Conservation (phyloP, 208 protist genomes). For the Leishmania braziliensis region DNA sequence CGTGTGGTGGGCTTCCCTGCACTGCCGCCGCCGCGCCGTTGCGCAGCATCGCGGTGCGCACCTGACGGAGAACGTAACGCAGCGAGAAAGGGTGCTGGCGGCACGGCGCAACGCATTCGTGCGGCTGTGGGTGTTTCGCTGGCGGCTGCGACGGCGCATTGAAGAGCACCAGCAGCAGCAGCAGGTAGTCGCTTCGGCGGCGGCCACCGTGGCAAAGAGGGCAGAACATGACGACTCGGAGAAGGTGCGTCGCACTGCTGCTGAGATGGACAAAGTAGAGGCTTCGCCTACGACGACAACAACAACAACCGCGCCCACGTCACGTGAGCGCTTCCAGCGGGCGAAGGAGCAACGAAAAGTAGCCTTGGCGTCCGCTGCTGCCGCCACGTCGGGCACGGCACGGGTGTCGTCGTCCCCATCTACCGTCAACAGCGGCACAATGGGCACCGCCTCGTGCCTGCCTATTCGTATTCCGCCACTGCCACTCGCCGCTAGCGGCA, state of each 20-base stretch:
- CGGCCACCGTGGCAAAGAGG: neutral
- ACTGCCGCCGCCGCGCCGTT: conserved; percentile 10
- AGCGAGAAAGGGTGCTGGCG: conserved; percentile 32
- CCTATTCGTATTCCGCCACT: conserved; percentile 11
- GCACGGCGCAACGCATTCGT: conserved; percentile 37
- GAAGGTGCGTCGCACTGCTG: neutral
- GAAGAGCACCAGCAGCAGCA: conserved; percentile 20
- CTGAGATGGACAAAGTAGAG: neutral
- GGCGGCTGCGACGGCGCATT: conserved; percentile 28
- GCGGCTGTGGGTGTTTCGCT: conserved; percentile 34
- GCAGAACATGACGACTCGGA: neutral
- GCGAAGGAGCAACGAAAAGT: conserved; percentile 66
- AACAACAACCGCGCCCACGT: conserved; percentile 15
- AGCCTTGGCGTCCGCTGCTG: conserved; percentile 34
- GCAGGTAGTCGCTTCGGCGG: neutral
- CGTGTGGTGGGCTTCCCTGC: conserved; percentile 27
- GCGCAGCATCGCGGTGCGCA: conserved; percentile 19
- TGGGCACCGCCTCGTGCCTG: neutral
- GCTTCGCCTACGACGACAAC: neutral
- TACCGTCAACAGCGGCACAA: neutral
- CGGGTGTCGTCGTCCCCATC: neutral
- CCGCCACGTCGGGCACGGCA: conserved; percentile 17
- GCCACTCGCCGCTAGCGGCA: conserved; percentile 49
- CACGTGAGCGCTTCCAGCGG: conserved; percentile 66
- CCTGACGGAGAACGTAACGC: conserved; percentile 19